These are phyloP conservation scores for Arthromyces matolae DNA, from an alignment of 768 basidiomycete genomes.

Conservation along the genomic window DNA sequence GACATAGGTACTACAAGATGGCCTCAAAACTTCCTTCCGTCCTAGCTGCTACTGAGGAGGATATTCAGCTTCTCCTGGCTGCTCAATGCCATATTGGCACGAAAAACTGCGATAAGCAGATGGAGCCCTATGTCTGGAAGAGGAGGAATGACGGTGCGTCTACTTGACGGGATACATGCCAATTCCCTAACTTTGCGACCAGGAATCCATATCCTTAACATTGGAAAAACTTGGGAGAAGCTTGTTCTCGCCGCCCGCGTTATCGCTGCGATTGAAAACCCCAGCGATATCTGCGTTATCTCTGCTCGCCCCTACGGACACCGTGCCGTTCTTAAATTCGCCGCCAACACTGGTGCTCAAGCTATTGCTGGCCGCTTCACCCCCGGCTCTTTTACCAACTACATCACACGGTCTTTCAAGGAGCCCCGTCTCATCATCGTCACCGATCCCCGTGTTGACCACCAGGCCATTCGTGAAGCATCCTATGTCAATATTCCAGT, in stretches of 20 bases:
- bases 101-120: constrained; percentile 99
- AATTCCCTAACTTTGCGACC: constrained; percentile 16
- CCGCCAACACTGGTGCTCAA: constrained; percentile 96
- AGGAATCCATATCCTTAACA: constrained; percentile 97
- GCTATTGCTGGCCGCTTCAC: constrained; percentile 99
- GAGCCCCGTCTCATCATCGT: constrained; percentile 98
- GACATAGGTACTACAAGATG: constrained; percentile 40
- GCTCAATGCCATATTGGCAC: constrained; percentile 97
- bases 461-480: constrained; percentile 99
- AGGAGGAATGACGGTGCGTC: constrained; percentile 87
- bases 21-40: constrained; percentile 92
- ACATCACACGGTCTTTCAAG: constrained; percentile 99
- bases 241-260: constrained; percentile 96
- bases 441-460: constrained; percentile 98
- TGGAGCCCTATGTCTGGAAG: constrained; percentile 98
- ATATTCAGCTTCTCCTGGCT: constrained; percentile 91
- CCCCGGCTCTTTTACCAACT: constrained; percentile 98
- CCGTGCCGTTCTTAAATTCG: constrained; percentile 98
- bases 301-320: constrained; percentile 98
- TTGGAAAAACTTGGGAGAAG: constrained; percentile 99
- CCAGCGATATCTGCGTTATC: constrained; percentile 96
- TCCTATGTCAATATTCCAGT: constrained; percentile 99
- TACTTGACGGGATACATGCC: constrained; percentile 1
- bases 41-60: constrained; percentile 93
- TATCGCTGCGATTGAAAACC: constrained; percentile 97